Evolutionary conservation across 805 yeast species (phyloP).

Genomic region (Kazachstania martiniae): DNA sequence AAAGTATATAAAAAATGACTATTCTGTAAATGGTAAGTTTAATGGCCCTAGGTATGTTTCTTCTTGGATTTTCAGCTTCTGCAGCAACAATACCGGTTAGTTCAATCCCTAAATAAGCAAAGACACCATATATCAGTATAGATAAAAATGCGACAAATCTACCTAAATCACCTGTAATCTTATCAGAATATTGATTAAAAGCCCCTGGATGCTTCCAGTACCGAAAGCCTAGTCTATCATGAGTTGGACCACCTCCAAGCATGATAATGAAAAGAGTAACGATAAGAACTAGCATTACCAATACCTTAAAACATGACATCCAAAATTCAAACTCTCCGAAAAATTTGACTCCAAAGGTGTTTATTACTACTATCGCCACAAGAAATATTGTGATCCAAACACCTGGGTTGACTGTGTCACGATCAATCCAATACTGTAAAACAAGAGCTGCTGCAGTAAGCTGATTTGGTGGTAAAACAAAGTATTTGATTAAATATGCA

Average conservation of each 20-base stretch:
- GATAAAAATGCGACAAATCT: conserved; percentile 51
- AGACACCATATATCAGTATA: conserved; percentile 55
- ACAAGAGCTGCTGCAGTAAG: conserved; percentile 39
- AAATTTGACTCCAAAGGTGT: conserved; percentile 29
- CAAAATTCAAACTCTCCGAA: conserved; percentile 40
- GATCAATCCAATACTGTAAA: conserved; percentile 35
- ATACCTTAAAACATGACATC: conserved; percentile 52
- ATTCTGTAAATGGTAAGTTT: conserved; percentile 62
- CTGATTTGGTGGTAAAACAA: conserved; percentile 37
- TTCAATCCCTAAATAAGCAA: conserved; percentile 65
- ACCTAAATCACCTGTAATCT: conserved; percentile 36
- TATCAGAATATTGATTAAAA: conserved; percentile 34
- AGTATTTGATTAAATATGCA: conserved; percentile 34
- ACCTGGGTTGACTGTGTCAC: conserved; percentile 32
- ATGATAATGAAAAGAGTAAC: conserved; percentile 51
- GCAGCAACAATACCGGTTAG: conserved; percentile 63
- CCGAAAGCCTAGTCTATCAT: conserved; percentile 63
- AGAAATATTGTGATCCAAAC: conserved; percentile 37
- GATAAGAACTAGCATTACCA: conserved; percentile 58
- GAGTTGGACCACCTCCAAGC: conserved; percentile 70
- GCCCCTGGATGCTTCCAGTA: conserved; percentile 67
- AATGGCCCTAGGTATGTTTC: conserved; percentile 60
- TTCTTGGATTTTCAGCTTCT: conserved; percentile 60
- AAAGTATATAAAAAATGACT: conserved; percentile 47
- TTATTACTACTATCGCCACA: conserved; percentile 27